A percentile compares a stretch with the other conserved stretches of the same genome.
Evolutionary conservation across 495 filamentous ascomycete genomes (phyloP).

Genomic region (Hyaloscypha hepaticicola): DNA sequence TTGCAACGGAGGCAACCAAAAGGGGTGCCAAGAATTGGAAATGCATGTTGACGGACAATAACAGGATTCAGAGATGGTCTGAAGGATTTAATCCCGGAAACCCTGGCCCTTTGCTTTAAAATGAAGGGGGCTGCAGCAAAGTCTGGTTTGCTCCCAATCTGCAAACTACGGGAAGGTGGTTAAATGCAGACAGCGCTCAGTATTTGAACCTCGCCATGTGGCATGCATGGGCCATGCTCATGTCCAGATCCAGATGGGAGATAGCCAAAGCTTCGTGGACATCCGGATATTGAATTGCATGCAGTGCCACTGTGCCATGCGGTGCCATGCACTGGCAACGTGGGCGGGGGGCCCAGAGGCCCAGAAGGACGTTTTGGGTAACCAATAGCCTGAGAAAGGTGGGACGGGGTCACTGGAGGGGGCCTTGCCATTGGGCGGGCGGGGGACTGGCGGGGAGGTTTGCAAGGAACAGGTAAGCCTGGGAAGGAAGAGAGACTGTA

Average conservation of each 20-base stretch:
- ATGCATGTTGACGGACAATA: constrained; percentile 12
- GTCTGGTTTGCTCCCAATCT: neutral
- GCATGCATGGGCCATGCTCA: neutral
- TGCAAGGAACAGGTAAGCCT: neutral
- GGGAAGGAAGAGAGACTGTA: too few relatives aligned
- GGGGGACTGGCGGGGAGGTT: too few relatives aligned
- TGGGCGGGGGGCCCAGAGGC: neutral
- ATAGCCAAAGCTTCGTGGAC: neutral
- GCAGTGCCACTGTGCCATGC: neutral
- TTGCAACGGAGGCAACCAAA: constrained; percentile 4
- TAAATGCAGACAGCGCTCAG: neutral
- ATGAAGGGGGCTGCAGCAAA: constrained; percentile 1
- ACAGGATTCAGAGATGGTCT: neutral
- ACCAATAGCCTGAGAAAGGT: neutral
- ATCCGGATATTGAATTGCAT: neutral
- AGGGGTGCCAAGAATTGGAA: constrained; percentile 13
- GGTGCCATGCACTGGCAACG: neutral
- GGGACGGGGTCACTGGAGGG: neutral
- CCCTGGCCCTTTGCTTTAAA: neutral
- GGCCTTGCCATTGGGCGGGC: neutral
- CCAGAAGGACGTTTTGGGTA: neutral
- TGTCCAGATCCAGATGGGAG: neutral
- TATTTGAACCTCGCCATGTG: constrained; percentile 4
- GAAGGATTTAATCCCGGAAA: neutral
- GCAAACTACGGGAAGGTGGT: neutral